Base-by-base conservation (phyloP, 148 eudicot genomes). In the Amaranthus cruentus region DNA sequence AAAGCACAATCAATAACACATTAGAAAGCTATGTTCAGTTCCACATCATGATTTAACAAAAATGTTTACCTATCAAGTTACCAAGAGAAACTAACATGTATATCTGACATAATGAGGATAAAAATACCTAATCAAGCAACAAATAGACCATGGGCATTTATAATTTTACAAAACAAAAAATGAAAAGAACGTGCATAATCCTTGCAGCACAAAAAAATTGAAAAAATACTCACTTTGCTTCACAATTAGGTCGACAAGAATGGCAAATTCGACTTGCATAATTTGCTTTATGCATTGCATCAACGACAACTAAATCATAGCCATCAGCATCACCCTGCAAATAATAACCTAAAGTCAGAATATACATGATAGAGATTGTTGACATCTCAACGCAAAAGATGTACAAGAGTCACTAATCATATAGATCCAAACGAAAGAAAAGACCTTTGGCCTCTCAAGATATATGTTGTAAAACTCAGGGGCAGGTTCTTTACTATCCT, bases 281-380 rank as follows among this genome's bases (percentile, higher is more conserved):
- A 79, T 94, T 94, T 68, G 98, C 98, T 77, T 91, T 94, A 85
- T 94, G 98, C 98, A 94, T 94, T 66, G 98, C 98, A 84, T 94
- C 98, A 75, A 94, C 98, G 78, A 94, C 98, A 4, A 94, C 91
- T 75, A 94, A 76, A 82, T 94, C 98, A 86, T 94, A 94, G 13
- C 98, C 98, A 88, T 89, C 98, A 83, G 96, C 98, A 82, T 94
- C 98, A 80, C 98, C 98, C 98, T 94, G 87, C 78, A 70, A 76
- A 47, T 68, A 1, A 46, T 46, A 77, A 67, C 68, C 52, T 13
- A 62, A 11, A 77, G 6, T 70, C 49, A 72, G 62, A 11, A 64
- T 28, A 51, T 6, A 50, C 14, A 49, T 46, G 13, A 57, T 13
- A 55, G 59, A 47, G 44, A n/a, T 8, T 52, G 6, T 66, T 14